phyloP scores from a whole-genome alignment of 179 eudicot genomes.

The Amaranthus tricolor region DNA sequence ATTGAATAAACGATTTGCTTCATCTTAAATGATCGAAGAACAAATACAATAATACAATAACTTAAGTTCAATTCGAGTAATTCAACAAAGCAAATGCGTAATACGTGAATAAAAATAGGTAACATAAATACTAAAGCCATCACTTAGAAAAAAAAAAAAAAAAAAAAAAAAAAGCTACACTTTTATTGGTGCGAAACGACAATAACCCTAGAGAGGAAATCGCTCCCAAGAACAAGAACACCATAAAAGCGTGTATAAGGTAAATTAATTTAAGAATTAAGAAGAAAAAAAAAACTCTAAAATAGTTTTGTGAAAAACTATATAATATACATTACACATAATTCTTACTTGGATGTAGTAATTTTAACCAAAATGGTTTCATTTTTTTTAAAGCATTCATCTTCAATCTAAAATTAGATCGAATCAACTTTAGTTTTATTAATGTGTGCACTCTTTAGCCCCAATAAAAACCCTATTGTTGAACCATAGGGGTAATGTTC shows the following conservation, averaged over 20 bases:
- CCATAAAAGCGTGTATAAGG: background rate
- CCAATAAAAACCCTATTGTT: constrained; percentile 13
- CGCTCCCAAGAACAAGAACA: background rate
- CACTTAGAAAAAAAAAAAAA: too few species aligned
- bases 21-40: too few species aligned
- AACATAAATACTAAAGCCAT: too few species aligned
- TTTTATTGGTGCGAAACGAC: too few species aligned
- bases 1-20: too few species aligned
- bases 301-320: background rate
- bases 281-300: background rate
- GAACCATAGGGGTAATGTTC: constrained; percentile 31
- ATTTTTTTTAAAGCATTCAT: background rate
- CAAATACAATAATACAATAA: too few species aligned
- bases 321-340: background rate
- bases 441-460: background rate
- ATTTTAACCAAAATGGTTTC: background rate
- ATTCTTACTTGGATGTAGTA: background rate
- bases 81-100: too few species aligned
- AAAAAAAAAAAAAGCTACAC: too few species aligned
- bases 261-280: background rate
- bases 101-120: too few species aligned
- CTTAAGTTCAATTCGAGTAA: too few species aligned
- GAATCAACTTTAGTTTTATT: background rate
- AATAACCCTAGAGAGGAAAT: background rate
- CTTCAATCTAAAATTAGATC: background rate